These are phyloP conservation scores for Gillenia trifoliata DNA, from an alignment of 306 rosid species.

Conservation along the genomic window DNA sequence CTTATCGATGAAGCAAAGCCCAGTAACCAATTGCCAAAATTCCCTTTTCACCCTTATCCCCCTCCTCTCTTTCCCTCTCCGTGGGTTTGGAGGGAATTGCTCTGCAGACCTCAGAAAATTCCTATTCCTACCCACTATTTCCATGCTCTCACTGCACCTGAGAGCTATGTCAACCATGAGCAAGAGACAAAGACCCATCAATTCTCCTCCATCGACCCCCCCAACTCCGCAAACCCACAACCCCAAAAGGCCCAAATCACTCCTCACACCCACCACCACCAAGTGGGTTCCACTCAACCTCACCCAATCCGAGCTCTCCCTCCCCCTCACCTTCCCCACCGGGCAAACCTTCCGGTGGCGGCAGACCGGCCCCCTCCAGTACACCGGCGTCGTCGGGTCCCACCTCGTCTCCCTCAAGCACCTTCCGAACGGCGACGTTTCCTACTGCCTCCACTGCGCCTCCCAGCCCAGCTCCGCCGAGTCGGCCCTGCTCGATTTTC, in stretches of 20 bases:
- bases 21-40: background rate
- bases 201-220: constrained; percentile 25
- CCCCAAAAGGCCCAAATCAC: constrained; percentile 29
- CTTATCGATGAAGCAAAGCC: background rate
- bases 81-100: background rate
- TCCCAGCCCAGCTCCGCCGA: constrained; percentile 32
- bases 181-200: constrained; percentile 34
- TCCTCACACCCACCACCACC: constrained; percentile 15
- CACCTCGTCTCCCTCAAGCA: constrained; percentile 78
- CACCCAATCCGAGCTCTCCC: constrained; percentile 56
- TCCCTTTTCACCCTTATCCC: background rate
- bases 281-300: constrained; percentile 60
- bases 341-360: constrained; percentile 97
- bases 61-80: background rate
- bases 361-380: constrained; percentile 59
- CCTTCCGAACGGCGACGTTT: constrained; percentile 61
- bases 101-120: background rate
- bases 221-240: constrained; percentile 29
- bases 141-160: constrained; percentile 21
- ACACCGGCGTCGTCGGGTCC: constrained; percentile 71
- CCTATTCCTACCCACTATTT: constrained; percentile 1
- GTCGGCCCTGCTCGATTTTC: constrained; percentile 56
- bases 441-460: constrained; percentile 50
- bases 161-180: constrained; percentile 31
- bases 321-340: constrained; percentile 89